These are phyloP conservation scores for Ceratocystis albifundus DNA, from an alignment of 2,329 filamentous ascomycete species.

Conservation along the genomic window DNA sequence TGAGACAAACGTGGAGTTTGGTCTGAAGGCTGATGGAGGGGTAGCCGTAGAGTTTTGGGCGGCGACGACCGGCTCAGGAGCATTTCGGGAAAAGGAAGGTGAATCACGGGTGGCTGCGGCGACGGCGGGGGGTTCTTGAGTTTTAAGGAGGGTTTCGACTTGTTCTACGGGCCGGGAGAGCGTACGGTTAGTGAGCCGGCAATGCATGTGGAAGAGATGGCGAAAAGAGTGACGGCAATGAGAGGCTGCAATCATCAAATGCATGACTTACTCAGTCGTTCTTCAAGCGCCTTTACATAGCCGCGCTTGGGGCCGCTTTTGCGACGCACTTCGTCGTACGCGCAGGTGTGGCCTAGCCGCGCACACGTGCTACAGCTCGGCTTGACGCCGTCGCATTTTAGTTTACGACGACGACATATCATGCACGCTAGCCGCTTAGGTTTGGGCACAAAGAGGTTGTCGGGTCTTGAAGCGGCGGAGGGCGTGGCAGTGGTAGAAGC, in stretches of 20 bases:
- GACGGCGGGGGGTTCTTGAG: conserved; percentile 46
- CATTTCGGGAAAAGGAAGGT: conserved; percentile 1
- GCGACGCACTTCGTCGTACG: conserved; percentile 82
- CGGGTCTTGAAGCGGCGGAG: conserved; percentile 35
- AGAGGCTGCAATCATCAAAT: neutral
- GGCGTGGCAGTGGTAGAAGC: conserved; percentile 30
- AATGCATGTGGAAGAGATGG: neutral
- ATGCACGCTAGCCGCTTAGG: conserved; percentile 93
- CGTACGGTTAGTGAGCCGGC: neutral
- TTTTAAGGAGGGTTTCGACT: conserved; percentile 83
- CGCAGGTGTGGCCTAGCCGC: conserved; percentile 73
- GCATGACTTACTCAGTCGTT: conserved; percentile 64
- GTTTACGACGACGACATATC: conserved; percentile 82
- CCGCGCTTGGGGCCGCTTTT: conserved; percentile 92
- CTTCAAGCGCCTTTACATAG: conserved; percentile 88
- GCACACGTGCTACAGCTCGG: conserved; percentile 84
- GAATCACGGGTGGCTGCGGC: neutral
- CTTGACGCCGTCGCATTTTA: conserved; percentile 74
- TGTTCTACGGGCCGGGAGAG: conserved; percentile 48
- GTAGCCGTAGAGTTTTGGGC: neutral
- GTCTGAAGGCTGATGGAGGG: neutral
- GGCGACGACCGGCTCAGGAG: conserved; percentile 9
- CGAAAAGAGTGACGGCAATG: neutral
- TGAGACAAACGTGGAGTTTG: neutral
- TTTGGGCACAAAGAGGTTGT: conserved; percentile 53